Percentiles rank a stretch among this genome's conserved stretches.
phyloP scores from a whole-genome alignment of 805 yeast species.

The Cyberlindnera maclurae region DNA sequence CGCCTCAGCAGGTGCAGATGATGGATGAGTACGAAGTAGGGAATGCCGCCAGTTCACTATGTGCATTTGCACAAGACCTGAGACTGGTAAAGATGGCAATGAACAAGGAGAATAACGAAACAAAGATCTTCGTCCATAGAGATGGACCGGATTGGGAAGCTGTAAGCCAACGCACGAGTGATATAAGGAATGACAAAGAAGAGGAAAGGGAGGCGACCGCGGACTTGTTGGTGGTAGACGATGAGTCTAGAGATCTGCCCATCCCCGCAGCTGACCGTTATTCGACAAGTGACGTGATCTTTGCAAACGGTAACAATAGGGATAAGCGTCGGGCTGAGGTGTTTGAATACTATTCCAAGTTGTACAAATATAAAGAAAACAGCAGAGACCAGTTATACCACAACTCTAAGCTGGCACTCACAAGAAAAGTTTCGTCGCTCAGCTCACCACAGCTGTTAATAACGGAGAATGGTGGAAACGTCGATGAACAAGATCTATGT shows the following conservation, averaged over 20 bases:
- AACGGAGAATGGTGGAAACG: conserved; percentile 3
- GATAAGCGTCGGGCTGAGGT: conserved; percentile 22
- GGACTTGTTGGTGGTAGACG: too few relatives aligned
- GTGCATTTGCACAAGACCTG: conserved; percentile 1
- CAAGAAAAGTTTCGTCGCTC: conserved; percentile 1
- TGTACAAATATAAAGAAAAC: conserved; percentile 14
- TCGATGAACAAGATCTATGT: conserved; percentile 23
- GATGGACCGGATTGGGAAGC: neutral
- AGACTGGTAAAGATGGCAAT: neutral
- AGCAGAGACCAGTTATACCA: conserved; percentile 7
- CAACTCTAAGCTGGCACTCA: conserved; percentile 3
- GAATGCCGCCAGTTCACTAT: conserved; percentile 1
- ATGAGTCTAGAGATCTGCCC: neutral
- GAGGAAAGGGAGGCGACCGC: neutral
- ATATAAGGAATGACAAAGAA: neutral
- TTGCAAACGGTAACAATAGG: conserved; percentile 24
- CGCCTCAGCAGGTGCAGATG: conserved; percentile 1
- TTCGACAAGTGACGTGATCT: conserved; percentile 16
- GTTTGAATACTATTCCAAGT: conserved; percentile 17
- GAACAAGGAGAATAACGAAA: neutral
- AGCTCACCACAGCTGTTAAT: neutral
- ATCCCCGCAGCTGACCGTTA: neutral
- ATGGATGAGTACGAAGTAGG: conserved; percentile 2
- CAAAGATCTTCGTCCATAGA: conserved; percentile 9
- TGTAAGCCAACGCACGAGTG: neutral